A percentile compares a stretch with the other conserved stretches of the same genome.
phyloP scores from a whole-genome alignment of 257 asterid species.

The Cinchona pubescens region DNA sequence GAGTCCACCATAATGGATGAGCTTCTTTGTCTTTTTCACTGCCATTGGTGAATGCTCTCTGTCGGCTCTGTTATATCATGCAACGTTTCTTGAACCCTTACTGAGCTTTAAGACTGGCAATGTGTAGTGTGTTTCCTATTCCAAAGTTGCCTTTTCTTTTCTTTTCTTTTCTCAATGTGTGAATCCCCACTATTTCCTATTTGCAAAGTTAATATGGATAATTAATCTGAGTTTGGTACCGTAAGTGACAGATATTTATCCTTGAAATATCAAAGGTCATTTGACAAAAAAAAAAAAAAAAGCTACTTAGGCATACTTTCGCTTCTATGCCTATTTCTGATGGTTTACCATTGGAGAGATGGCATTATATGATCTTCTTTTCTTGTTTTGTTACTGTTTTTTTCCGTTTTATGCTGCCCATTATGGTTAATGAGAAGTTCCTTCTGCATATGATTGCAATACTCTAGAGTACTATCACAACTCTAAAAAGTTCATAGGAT shows the following conservation, averaged over 20 bases:
- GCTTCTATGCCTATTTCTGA: neutral
- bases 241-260: neutral
- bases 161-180: conserved; percentile 10
- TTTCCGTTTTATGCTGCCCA: conserved; percentile 7
- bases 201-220: neutral
- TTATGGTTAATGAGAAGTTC: conserved; percentile 11
- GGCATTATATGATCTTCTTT: conserved; percentile 2
- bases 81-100: conserved; percentile 17
- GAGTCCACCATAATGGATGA: conserved; percentile 46
- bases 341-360: conserved; percentile 2
- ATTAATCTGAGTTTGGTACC: neutral
- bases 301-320: neutral
- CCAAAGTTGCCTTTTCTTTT: conserved; percentile 9
- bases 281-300: neutral
- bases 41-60: conserved; percentile 29
- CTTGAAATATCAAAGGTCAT: neutral
- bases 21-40: conserved; percentile 45
- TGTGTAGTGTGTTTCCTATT: conserved; percentile 27
- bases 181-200: neutral
- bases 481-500: conserved; percentile 18
- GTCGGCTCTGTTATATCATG: conserved; percentile 28
- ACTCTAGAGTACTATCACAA: conserved; percentile 11
- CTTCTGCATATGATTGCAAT: conserved; percentile 25
- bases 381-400: neutral
- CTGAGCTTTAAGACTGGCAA: conserved; percentile 31